Conservation (phyloP, 371 early-diverging fungal genomes). For the Blastocladiella emersonii region DNA sequence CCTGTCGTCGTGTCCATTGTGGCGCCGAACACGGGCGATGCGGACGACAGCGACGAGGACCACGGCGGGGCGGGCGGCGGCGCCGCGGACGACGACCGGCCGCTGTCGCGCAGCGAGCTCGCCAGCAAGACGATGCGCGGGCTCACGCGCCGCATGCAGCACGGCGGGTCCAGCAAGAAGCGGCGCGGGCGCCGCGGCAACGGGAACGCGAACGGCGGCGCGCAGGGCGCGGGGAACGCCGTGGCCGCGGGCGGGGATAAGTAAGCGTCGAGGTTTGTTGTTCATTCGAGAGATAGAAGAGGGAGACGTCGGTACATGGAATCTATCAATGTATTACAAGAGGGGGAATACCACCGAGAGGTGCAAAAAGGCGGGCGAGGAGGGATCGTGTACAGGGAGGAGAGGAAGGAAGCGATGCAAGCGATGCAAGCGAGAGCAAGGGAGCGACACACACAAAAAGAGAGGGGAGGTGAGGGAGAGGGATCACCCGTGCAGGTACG, state of each 20-base stretch:
- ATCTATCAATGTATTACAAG: neutral
- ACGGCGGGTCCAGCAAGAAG: neutral
- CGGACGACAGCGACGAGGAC: neutral
- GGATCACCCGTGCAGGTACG: no score
- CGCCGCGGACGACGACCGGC: slow-evolving; percentile 1
- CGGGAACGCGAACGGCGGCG: no score
- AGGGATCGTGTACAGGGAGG: no score
- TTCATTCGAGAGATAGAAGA: neutral
- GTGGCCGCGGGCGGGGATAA: neutral
- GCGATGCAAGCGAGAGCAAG: no score
- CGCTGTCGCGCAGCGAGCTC: neutral
- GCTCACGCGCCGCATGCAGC: neutral
- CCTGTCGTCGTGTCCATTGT: neutral
- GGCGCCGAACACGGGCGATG: slow-evolving; percentile 1
- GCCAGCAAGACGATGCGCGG: slow-evolving; percentile 2
- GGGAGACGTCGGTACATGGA: neutral
- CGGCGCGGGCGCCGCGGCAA: neutral
- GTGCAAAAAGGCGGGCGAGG: no score
- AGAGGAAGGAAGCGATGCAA: no score
- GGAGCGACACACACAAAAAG: no score
- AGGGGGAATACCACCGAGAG: no score
- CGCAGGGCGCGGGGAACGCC: no score
- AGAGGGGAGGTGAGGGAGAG: no score
- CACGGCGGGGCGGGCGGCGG: no score
- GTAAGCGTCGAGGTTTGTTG: neutral